A percentile compares a stretch with the other conserved stretches of the same genome.
phyloP scores from a whole-genome alignment of 176 grass and related monocot species.

The Musa schizocarpa region DNA sequence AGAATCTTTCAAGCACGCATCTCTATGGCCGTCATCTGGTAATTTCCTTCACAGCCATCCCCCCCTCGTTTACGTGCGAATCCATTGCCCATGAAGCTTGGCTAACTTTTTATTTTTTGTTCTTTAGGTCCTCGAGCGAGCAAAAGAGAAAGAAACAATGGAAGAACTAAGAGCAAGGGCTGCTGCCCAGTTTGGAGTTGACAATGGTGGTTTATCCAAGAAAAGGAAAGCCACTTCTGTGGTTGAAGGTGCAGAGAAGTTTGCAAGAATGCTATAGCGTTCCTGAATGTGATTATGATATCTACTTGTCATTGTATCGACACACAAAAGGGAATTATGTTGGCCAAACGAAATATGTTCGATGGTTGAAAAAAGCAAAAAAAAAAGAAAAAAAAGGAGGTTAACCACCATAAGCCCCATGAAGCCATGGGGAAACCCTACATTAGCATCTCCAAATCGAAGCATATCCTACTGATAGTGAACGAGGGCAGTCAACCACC shows the following conservation, averaged over 20 bases:
- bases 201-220: constrained; percentile 44
- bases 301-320: too few relatives aligned
- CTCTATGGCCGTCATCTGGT: constrained; percentile 85
- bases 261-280: constrained; percentile 49
- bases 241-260: constrained; percentile 55
- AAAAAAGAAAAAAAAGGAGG: too few relatives aligned
- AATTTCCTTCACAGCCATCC: background rate
- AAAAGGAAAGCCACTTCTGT: constrained; percentile 63
- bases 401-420: too few relatives aligned
- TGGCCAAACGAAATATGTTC: too few relatives aligned
- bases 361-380: too few relatives aligned
- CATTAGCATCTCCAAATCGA: too few relatives aligned
- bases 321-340: too few relatives aligned
- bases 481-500: too few relatives aligned
- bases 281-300: background rate
- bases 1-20: constrained; percentile 80
- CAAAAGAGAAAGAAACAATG: constrained; percentile 82
- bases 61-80: too few relatives aligned
- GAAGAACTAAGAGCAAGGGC: constrained; percentile 79
- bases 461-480: too few relatives aligned
- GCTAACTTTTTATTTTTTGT: background rate
- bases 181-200: constrained; percentile 71
- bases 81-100: background rate
- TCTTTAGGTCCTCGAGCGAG: constrained; percentile 72
- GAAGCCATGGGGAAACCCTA: too few relatives aligned